Conservation (phyloP, 352 stramenopile species). For the Ophiocytium majus region DNA sequence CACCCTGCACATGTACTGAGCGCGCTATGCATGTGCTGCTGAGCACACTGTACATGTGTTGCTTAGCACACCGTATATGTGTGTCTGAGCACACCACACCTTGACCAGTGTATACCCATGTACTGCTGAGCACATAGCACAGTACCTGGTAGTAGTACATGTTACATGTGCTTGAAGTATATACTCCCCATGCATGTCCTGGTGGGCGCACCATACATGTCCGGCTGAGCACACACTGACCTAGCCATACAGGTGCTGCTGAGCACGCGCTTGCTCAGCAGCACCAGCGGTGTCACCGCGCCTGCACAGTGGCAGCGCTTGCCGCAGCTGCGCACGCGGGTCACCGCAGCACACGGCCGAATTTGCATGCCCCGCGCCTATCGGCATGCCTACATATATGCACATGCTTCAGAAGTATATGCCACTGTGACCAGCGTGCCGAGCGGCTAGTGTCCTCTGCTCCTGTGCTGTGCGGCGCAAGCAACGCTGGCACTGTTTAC, state of each 20-base stretch:
- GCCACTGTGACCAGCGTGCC: too few relatives aligned
- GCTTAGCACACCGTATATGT: conserved; percentile 2
- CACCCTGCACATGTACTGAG: not conserved
- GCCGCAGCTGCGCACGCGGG: not conserved
- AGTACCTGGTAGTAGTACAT: not conserved
- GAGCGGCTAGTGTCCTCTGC: too few relatives aligned
- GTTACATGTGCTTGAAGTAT: too few relatives aligned
- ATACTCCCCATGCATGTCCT: not conserved
- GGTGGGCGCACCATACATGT: not conserved
- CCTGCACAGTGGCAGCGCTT: not conserved
- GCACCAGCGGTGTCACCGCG: too few relatives aligned
- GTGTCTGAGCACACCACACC: not conserved
- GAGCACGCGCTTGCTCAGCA: too few relatives aligned
- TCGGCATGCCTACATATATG: too few relatives aligned
- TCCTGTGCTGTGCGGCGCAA: too few relatives aligned
- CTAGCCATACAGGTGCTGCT: not conserved
- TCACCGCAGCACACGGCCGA: not conserved
- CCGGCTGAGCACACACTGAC: not conserved
- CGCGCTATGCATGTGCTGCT: not conserved
- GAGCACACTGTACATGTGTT: not conserved
- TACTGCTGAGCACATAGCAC: not conserved
- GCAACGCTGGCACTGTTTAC: too few relatives aligned
- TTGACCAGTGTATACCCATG: not conserved
- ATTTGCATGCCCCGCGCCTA: not conserved
- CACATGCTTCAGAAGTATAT: too few relatives aligned